A percentile compares a stretch with the other conserved stretches of the same genome.
These are phyloP conservation scores for Marasmius fiardii DNA, from an alignment of 1,284 basidiomycete species.

Conservation along the genomic window DNA sequence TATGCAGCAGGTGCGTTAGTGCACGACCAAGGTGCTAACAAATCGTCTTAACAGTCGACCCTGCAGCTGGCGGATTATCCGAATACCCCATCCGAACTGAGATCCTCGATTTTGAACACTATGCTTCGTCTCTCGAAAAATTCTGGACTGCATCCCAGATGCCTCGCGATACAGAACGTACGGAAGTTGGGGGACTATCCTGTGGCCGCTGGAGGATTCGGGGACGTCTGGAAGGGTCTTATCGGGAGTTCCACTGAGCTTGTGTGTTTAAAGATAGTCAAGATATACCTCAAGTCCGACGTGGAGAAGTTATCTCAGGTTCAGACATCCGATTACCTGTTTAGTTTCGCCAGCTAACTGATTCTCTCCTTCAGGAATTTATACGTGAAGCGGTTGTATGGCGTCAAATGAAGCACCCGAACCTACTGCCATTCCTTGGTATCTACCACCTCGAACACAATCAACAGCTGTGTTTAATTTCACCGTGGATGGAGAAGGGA, in stretches of 20 bases:
- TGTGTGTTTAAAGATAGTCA: constrained; percentile 6
- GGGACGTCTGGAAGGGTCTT: background rate
- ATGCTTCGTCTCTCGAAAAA: background rate
- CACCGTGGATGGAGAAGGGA: constrained; percentile 32
- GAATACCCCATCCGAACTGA: background rate
- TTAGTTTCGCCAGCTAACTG: background rate
- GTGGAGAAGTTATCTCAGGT: background rate
- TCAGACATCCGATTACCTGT: background rate
- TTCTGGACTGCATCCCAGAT: background rate
- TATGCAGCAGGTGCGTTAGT: too few relatives aligned
- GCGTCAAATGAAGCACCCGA: background rate
- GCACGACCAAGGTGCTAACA: too few relatives aligned
- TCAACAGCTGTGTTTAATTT: constrained; percentile 10
- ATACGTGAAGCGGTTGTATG: background rate
- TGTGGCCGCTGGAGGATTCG: background rate
- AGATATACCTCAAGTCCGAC: constrained; percentile 3
- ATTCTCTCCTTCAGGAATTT: background rate
- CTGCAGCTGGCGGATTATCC: constrained; percentile 17
- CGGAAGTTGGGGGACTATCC: background rate
- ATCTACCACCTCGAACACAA: background rate
- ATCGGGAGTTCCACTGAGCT: constrained; percentile 21
- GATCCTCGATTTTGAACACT: too few relatives aligned
- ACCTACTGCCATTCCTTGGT: too few relatives aligned
- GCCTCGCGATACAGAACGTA: background rate
- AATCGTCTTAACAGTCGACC: background rate